Conservation (phyloP, 805 yeast genomes). For the Lachancea nothofagi region DNA sequence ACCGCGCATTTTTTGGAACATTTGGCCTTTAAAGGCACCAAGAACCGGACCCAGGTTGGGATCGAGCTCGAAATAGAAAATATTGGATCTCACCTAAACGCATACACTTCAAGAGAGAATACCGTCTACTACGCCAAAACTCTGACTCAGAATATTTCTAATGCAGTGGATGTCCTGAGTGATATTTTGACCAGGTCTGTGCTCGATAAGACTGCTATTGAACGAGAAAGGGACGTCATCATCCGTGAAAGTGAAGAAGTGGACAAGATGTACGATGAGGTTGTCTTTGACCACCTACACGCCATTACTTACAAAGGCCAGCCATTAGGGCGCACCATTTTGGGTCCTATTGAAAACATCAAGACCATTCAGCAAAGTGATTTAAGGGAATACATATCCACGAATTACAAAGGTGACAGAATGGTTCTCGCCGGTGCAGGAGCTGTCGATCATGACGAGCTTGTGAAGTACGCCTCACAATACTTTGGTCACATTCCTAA, state of each 20-base stretch:
- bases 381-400: slow-evolving; percentile 68
- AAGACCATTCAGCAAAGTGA: slow-evolving; percentile 72
- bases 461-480: slow-evolving; percentile 69
- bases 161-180: slow-evolving; percentile 78
- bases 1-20: slow-evolving; percentile 98
- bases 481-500: slow-evolving; percentile 64
- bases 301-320: slow-evolving; percentile 86
- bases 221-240: slow-evolving; percentile 93
- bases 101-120: slow-evolving; percentile 97
- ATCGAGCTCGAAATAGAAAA: slow-evolving; percentile 92
- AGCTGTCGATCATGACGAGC: slow-evolving; percentile 78
- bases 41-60: slow-evolving; percentile 67
- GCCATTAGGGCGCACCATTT: slow-evolving; percentile 91
- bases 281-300: slow-evolving; percentile 93
- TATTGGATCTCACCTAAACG: slow-evolving; percentile 94
- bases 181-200: slow-evolving; percentile 86
- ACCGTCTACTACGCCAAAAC: slow-evolving; percentile 96
- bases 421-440: slow-evolving; percentile 99
- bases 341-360: slow-evolving; percentile 90
- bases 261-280: slow-evolving; percentile 97
- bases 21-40: slow-evolving; percentile 92
- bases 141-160: slow-evolving; percentile 70
- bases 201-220: slow-evolving; percentile 78
- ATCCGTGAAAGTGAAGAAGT: slow-evolving; percentile 96
- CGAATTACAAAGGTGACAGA: slow-evolving; percentile 91